Percentiles rank a stretch among this genome's conserved stretches.
These are phyloP conservation scores for Russula brevipes DNA, from an alignment of 768 basidiomycete species.

Conservation along the genomic window DNA sequence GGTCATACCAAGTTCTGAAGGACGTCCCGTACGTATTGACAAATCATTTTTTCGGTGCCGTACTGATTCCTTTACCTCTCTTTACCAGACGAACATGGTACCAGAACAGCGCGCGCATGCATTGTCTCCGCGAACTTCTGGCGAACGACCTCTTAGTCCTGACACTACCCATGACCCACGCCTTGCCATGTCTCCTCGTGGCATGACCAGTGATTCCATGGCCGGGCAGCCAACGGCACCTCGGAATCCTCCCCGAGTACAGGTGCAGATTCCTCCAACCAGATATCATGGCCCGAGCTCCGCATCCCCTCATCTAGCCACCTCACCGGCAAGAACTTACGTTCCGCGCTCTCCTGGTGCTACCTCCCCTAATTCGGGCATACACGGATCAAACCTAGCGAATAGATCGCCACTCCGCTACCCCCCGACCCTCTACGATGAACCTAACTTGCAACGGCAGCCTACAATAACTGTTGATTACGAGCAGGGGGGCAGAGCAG, in stretches of 20 bases:
- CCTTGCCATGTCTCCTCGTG: background rate
- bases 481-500: background rate
- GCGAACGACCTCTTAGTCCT: background rate
- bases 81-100: background rate
- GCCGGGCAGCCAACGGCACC: background rate
- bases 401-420: conserved; percentile 8
- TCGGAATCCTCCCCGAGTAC: conserved; percentile 1
- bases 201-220: background rate
- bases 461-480: background rate
- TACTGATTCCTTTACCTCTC: background rate
- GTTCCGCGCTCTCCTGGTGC: background rate
- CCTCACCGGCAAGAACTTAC: background rate
- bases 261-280: conserved; percentile 14
- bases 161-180: background rate
- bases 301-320: conserved; percentile 4
- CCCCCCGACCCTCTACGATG: conserved; percentile 18
- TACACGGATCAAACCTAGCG: background rate
- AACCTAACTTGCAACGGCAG: conserved; percentile 13
- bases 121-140: background rate
- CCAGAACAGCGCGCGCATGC: background rate
- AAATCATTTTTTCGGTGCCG: too few species aligned
- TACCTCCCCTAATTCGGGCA: background rate
- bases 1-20: background rate
- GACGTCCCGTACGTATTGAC: conserved; percentile 7
- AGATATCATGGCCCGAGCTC: conserved; percentile 5